Evolutionary conservation across 352 stramenopile species (phyloP).

Genomic region (Pythium oligandrum): DNA sequence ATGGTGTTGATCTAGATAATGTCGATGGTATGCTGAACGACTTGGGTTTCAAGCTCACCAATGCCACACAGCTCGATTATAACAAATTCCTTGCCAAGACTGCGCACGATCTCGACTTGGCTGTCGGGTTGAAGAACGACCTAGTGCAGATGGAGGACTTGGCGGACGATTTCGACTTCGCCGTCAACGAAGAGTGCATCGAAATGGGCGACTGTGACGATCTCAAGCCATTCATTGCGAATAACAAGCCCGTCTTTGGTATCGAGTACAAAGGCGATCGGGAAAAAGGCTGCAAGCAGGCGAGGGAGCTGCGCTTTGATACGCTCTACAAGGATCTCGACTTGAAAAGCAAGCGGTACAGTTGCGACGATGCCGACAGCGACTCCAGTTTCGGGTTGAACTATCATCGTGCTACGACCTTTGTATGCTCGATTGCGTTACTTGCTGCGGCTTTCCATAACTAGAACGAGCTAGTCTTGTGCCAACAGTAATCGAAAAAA

Average conservation of each 20-base stretch:
- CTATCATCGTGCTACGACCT: no score
- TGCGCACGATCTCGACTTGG: slow-evolving; percentile 32
- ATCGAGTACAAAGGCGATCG: slow-evolving; percentile 48
- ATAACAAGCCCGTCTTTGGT: slow-evolving; percentile 49
- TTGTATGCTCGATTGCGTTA: no score
- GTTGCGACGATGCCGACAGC: no score
- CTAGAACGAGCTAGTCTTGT: no score
- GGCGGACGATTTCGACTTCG: slow-evolving; percentile 45
- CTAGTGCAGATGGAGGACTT: slow-evolving; percentile 34
- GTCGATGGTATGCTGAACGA: slow-evolving; percentile 34
- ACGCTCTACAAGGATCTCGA: no score
- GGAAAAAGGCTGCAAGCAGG: no score
- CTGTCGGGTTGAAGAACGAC: slow-evolving; percentile 55
- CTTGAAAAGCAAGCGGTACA: no score
- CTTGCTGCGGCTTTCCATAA: no score
- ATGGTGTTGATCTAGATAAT: slow-evolving; percentile 54
- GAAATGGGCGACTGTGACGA: slow-evolving; percentile 41
- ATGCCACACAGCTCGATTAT: slow-evolving; percentile 38
- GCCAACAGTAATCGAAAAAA: no score
- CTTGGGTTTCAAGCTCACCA: slow-evolving; percentile 28
- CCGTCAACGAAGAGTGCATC: slow-evolving; percentile 53
- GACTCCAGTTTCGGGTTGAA: no score
- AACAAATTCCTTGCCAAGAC: slow-evolving; percentile 35
- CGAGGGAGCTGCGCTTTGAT: no score
- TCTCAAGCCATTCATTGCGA: slow-evolving; percentile 32